These are phyloP conservation scores for Thielaviopsis ethacetica DNA, from an alignment of 2,329 filamentous ascomycete species.

Conservation along the genomic window DNA sequence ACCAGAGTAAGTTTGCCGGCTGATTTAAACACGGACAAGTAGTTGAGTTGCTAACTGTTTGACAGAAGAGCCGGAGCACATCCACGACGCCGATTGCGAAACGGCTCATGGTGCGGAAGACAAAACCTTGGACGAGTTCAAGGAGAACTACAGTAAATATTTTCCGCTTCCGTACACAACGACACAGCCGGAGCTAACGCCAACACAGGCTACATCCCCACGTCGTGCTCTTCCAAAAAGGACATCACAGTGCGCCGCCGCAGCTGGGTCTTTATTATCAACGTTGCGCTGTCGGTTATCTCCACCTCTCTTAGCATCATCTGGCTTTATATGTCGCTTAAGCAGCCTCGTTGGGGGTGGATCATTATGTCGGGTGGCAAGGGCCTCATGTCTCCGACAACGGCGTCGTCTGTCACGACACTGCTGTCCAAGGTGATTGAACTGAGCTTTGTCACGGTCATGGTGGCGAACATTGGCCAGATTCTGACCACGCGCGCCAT, in stretches of 20 bases:
- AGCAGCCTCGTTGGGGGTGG: conserved; percentile 45
- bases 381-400: conserved; percentile 37
- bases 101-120: too few species aligned
- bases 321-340: conserved; percentile 47
- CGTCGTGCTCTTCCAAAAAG: background rate
- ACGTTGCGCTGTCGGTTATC: conserved; percentile 38
- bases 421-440: conserved; percentile 63
- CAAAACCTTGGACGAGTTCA: background rate
- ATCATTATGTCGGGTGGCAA: conserved; percentile 33
- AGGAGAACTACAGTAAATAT: background rate
- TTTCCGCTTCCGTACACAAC: too few species aligned
- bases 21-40: background rate
- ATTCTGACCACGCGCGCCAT: conserved; percentile 52
- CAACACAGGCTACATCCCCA: background rate
- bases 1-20: background rate
- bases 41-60: background rate
- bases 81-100: background rate
- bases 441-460: conserved; percentile 60
- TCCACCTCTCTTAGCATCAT: conserved; percentile 47
- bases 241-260: conserved; percentile 12
- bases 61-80: background rate
- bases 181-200: too few species aligned
- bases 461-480: conserved; percentile 60
- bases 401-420: conserved; percentile 50
- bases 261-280: conserved; percentile 33